Evolutionary conservation across 768 basidiomycete genomes (phyloP), one percentile per base, ranked within the genome.

Genomic region (Amanita muscaria): DNA sequence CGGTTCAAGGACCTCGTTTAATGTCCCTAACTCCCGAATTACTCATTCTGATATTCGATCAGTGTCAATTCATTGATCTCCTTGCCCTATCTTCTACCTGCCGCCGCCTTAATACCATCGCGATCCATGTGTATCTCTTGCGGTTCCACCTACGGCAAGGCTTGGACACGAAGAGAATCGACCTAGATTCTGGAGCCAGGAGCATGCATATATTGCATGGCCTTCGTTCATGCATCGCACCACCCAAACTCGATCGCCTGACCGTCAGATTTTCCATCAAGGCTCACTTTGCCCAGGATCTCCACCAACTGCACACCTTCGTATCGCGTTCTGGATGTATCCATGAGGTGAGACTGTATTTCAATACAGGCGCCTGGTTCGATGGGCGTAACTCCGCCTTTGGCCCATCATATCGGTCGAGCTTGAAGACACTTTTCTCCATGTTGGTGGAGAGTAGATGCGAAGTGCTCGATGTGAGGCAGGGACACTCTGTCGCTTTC

Each of bases 341-440:
- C 21, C 44, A 42, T 7, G n/a, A 40, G 7, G 47, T 57, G 34
- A 47, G 48, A 8, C 40, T 56, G 8, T 39, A 57, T 32, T 41
- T 59, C 23, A 55, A 50, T 34, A 50, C 55, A 30, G 55, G 55
- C 34, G 51, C 53, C 16, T 55, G 51, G 53, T 21, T 53, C 16
- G 50, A 54, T 21, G 57, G 56, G 0, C 48, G 53, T 21, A 48
- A 49, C 2, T 44, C 51, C 8, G 49, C 45, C n/a, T 51, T 32
- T 10, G 43, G 49, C 5, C 41, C 40, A 9, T 12, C 49, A 9
- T 56, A 53, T 53, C 53, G 55, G 27, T 46, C 49, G 5, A 42
- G 31, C 23, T 49, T 59, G 41, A 14, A 49, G 9, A 39, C 45
- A 5, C 48, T 58, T 27, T 40, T 58, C 9, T 41, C 49, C 5